These are phyloP conservation scores for Piromyces finnis DNA, from an alignment of 192 early-diverging fungal species.

Conservation along the genomic window DNA sequence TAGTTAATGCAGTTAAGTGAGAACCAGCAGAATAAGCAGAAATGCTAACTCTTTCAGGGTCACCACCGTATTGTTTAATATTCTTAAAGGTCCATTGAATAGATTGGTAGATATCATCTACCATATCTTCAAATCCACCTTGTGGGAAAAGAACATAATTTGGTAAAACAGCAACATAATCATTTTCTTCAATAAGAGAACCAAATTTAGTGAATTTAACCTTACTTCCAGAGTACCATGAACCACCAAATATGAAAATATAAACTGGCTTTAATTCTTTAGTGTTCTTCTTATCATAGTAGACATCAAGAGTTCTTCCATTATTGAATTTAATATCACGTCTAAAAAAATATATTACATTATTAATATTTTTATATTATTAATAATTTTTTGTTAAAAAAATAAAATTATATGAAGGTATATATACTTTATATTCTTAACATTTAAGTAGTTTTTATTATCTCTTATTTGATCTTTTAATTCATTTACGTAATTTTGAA, in stretches of 20 bases:
- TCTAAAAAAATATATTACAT: background rate
- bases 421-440: too few species aligned
- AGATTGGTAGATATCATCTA: background rate
- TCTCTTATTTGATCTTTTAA: too few species aligned
- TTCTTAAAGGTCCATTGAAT: background rate
- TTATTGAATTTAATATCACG: background rate
- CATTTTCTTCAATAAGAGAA: background rate
- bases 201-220: background rate
- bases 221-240: background rate
- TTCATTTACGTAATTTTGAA: too few species aligned
- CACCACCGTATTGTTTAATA: background rate
- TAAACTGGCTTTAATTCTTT: background rate
- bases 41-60: background rate
- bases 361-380: too few species aligned
- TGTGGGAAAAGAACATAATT: background rate
- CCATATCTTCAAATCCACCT: background rate
- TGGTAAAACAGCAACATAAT: background rate
- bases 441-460: too few species aligned
- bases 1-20: background rate
- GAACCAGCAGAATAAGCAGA: background rate
- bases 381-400: too few species aligned
- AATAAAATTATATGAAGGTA: too few species aligned
- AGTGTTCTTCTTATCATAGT: background rate
- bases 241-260: background rate
- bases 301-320: background rate